phyloP scores from a whole-genome alignment of 2,329 filamentous ascomycete species.

The Ceratocystis alfenasii region DNA sequence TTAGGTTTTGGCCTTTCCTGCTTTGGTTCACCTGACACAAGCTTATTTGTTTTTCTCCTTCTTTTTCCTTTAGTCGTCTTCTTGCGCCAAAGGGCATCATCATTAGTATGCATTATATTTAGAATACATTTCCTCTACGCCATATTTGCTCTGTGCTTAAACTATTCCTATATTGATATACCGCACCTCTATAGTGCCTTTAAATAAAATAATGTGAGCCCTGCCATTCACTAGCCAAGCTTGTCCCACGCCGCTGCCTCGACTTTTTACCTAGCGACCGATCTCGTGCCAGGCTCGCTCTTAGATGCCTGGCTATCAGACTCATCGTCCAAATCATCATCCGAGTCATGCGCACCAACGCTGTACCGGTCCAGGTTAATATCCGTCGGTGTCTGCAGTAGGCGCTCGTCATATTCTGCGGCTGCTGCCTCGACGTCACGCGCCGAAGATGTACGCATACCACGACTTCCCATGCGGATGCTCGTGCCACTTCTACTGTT shows the following conservation, averaged over 20 bases:
- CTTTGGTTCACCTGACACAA: background rate
- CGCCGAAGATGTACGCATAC: slow-evolving; percentile 22
- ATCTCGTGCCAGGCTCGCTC: background rate
- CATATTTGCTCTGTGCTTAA: background rate
- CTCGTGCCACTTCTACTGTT: slow-evolving; percentile 27
- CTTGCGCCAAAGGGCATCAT: background rate
- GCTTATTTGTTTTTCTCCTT: background rate
- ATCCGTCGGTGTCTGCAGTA: slow-evolving; percentile 37
- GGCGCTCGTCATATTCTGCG: slow-evolving; percentile 51
- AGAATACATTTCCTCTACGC: slow-evolving; percentile 9
- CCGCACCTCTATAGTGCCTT: background rate
- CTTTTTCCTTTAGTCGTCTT: background rate
- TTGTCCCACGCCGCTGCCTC: background rate
- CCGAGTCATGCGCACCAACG: slow-evolving; percentile 42
- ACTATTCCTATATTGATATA: background rate
- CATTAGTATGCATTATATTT: slow-evolving; percentile 9
- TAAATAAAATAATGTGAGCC: background rate
- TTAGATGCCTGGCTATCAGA: slow-evolving; percentile 27
- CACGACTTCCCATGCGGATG: slow-evolving; percentile 25
- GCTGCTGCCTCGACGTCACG: slow-evolving; percentile 52
- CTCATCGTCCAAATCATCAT: slow-evolving; percentile 33
- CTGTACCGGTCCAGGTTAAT: slow-evolving; percentile 41
- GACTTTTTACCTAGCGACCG: background rate
- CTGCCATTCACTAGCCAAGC: background rate
- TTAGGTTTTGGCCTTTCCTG: background rate